phyloP scores from a whole-genome alignment of 23 red algal genomes.

The Agarophyton chilense region DNA sequence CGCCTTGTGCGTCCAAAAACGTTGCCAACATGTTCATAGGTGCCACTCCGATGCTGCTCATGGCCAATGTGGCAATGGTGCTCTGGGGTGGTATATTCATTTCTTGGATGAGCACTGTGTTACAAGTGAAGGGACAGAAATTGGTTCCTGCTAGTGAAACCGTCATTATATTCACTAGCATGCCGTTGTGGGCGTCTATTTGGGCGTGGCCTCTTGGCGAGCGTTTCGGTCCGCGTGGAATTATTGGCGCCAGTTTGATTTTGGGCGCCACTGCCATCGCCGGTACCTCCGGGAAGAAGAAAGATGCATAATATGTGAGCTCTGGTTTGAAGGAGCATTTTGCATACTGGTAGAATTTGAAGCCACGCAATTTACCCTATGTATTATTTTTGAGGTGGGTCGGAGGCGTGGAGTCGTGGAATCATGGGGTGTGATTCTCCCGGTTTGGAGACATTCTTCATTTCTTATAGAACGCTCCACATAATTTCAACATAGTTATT shows the following conservation, averaged over 20 bases:
- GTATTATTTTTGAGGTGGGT: no score
- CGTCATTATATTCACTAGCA: slow-evolving; percentile 71
- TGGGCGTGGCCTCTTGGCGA: slow-evolving; percentile 69
- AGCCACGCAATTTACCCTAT: no score
- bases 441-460: no score
- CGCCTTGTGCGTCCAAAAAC: not conserved
- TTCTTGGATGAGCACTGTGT: slow-evolving; percentile 35
- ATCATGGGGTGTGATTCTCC: no score
- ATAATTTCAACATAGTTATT: no score
- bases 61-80: slow-evolving; percentile 47
- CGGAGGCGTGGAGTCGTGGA: no score
- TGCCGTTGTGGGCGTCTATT: slow-evolving; percentile 76
- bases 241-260: slow-evolving; percentile 62
- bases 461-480: no score
- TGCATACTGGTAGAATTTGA: no score
- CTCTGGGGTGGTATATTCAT: slow-evolving; percentile 72
- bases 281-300: not conserved
- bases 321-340: not conserved
- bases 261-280: slow-evolving; percentile 58
- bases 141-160: slow-evolving; percentile 69
- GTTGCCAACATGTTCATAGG: not conserved
- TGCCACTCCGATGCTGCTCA: slow-evolving; percentile 47
- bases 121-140: slow-evolving; percentile 75
- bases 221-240: slow-evolving; percentile 46
- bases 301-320: not conserved